Percentiles rank a stretch among this genome's conserved stretches.
These are phyloP conservation scores for Hysterium pulicare DNA, from an alignment of 2,329 filamentous ascomycete genomes.

Conservation along the genomic window DNA sequence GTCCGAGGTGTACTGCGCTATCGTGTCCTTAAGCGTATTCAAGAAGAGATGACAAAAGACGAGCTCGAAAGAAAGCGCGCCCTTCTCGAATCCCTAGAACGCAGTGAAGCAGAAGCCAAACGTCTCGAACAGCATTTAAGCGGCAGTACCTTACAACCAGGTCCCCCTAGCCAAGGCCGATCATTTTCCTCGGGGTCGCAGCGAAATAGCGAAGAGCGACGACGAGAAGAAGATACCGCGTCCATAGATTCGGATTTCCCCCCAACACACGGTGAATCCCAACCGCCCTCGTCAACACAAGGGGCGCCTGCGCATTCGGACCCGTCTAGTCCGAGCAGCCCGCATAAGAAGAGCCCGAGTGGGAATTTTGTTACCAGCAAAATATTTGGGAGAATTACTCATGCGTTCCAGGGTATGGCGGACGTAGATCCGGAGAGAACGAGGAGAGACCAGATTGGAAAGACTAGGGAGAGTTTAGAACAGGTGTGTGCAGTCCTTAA, in stretches of 20 bases:
- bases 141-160: conserved; percentile 49
- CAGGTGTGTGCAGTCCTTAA: conserved; percentile 41
- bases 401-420: conserved; percentile 93
- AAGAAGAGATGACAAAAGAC: conserved; percentile 95
- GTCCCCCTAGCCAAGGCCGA: conserved; percentile 60
- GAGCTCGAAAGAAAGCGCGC: conserved; percentile 83
- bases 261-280: conserved; percentile 73
- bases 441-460: conserved; percentile 87
- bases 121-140: conserved; percentile 91
- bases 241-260: conserved; percentile 97
- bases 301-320: conserved; percentile 55
- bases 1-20: conserved; percentile 87
- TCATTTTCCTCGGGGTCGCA: conserved; percentile 59
- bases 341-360: conserved; percentile 76
- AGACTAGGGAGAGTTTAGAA: conserved; percentile 82
- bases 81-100: conserved; percentile 83
- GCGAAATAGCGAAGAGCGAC: conserved; percentile 39
- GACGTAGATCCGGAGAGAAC: conserved; percentile 95
- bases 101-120: conserved; percentile 86
- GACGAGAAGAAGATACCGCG: conserved; percentile 69
- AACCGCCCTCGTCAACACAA: conserved; percentile 65
- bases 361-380: conserved; percentile 84
- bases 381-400: conserved; percentile 91
- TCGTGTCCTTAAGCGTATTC: conserved; percentile 86
- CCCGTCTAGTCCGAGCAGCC: conserved; percentile 21